Conservation (phyloP, 2,329 filamentous ascomycete species). For the Trichoderma lentiforme region DNA sequence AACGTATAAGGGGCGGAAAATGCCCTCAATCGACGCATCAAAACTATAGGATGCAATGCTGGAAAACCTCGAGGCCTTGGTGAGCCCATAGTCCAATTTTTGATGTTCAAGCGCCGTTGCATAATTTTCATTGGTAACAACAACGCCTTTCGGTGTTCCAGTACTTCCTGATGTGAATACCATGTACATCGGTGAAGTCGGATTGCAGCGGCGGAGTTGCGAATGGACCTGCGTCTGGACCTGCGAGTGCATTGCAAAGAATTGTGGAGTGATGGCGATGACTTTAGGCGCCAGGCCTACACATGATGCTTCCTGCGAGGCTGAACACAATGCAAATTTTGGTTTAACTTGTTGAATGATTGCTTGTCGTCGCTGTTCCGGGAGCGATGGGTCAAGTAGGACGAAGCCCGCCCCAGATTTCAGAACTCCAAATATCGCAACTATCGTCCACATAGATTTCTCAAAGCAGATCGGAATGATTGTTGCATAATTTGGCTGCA, state of each 20-base stretch:
- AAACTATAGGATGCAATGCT: conserved; percentile 26
- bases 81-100: neutral
- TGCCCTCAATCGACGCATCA: conserved; percentile 21
- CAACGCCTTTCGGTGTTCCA: conserved; percentile 24
- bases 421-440: neutral
- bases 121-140: conserved; percentile 18
- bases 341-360: neutral
- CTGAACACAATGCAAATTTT: neutral
- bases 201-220: neutral
- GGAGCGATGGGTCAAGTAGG: neutral
- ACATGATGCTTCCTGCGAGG: neutral
- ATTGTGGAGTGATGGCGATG: neutral
- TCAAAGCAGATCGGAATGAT: neutral
- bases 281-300: neutral
- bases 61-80: conserved; percentile 19
- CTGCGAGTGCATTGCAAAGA: neutral
- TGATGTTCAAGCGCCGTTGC: conserved; percentile 13
- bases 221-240: neutral
- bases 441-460: neutral
- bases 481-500: too few species aligned
- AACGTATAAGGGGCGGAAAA: conserved; percentile 18
- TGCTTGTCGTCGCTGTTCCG: neutral
- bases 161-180: conserved; percentile 25
- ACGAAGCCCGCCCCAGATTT: neutral
- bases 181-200: neutral